A percentile compares a stretch with the other conserved stretches of the same genome.
These are phyloP conservation scores for Phaseolus coccineus DNA, from an alignment of 331 rosid species.

Conservation along the genomic window DNA sequence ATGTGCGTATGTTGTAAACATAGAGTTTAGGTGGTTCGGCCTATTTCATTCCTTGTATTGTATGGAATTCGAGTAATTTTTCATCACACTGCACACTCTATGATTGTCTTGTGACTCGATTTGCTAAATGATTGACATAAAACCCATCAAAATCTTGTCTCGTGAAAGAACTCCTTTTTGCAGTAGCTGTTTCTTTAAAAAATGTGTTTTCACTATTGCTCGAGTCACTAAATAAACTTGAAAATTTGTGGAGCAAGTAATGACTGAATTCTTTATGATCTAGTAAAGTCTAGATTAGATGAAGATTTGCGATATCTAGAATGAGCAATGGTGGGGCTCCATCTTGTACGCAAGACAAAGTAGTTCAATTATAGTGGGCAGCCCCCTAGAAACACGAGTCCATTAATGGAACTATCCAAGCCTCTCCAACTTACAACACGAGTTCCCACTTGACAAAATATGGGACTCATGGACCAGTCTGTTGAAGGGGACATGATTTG, in stretches of 20 bases:
- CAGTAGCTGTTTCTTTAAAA: background rate
- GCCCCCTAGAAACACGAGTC: slow-evolving; percentile 6
- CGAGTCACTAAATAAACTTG: background rate
- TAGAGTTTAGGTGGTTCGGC: slow-evolving; percentile 19
- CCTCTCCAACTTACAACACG: slow-evolving; percentile 22
- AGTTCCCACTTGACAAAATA: slow-evolving; percentile 27
- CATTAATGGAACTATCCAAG: slow-evolving; percentile 25
- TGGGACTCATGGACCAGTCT: slow-evolving; percentile 13
- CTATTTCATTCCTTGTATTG: slow-evolving; percentile 40
- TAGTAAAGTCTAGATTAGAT: background rate
- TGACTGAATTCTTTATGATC: slow-evolving; percentile 14
- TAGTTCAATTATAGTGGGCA: background rate
- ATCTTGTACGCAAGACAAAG: slow-evolving; percentile 26
- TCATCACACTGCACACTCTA: slow-evolving; percentile 26
- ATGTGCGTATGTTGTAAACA: slow-evolving; percentile 26
- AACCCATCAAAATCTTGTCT: background rate
- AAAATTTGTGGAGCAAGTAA: slow-evolving; percentile 18
- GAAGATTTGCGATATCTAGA: slow-evolving; percentile 26
- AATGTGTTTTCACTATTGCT: background rate
- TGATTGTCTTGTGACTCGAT: slow-evolving; percentile 29
- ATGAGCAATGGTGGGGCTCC: slow-evolving; percentile 24
- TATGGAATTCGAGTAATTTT: slow-evolving; percentile 34
- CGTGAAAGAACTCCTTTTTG: background rate
- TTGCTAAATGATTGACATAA: slow-evolving; percentile 17
- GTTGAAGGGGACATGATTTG: slow-evolving; percentile 36